phyloP scores from a whole-genome alignment of 73 alveolate genomes.

The Paramecium tetraurelia region DNA sequence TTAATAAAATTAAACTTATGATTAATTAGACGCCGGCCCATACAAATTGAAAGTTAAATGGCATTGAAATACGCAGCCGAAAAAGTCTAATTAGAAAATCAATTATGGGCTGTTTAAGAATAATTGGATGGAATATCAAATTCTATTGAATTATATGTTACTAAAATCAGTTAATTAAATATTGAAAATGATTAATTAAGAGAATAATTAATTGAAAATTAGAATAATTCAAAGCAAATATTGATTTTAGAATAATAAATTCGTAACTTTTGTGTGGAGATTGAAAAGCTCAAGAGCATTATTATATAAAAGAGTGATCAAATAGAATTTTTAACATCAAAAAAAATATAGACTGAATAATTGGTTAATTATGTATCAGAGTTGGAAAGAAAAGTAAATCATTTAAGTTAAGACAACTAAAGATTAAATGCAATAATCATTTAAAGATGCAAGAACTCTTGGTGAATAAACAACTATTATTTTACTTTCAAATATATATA shows the following conservation, averaged over 20 bases:
- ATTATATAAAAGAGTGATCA: not conserved
- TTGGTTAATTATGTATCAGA: slow-evolving; percentile 3
- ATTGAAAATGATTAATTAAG: slow-evolving; percentile 11
- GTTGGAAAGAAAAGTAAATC: not conserved
- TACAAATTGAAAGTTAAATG: not conserved
- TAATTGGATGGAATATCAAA: not conserved
- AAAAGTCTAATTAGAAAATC: not conserved
- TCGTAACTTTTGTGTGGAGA: not conserved
- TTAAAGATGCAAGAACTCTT: not conserved
- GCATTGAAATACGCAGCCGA: not conserved
- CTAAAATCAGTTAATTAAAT: not conserved
- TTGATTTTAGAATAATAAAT: not conserved
- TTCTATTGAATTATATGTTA: not conserved
- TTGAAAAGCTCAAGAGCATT: not conserved
- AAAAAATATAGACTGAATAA: not conserved
- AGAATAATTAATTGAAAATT: not conserved
- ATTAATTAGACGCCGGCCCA: not conserved
- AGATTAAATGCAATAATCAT: not conserved
- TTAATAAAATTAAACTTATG: not conserved
- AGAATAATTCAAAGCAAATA: not conserved
- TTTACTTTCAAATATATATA: not conserved
- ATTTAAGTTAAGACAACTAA: not conserved
- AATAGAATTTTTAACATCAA: not conserved
- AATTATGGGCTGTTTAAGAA: not conserved
- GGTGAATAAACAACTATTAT: not conserved